Base-by-base conservation (phyloP, 192 early-diverging fungal genomes). In the Spizellomyces punctatus region DNA sequence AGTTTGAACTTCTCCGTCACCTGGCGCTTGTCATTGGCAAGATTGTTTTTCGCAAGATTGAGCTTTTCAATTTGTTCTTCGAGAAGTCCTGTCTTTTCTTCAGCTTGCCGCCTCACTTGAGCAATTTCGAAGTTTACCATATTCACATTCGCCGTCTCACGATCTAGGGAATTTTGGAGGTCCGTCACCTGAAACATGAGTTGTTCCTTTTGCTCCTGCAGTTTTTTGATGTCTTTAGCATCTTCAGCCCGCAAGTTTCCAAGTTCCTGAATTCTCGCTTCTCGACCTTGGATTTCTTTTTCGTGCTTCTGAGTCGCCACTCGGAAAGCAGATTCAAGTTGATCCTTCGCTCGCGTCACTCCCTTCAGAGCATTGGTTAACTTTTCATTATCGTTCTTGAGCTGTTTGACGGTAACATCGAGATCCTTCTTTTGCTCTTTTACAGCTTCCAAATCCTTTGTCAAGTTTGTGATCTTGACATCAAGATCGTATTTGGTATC, bases 101-200 rank as follows among this genome's bases (percentile, higher is more conserved):
- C 85, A 14, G 63, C 58, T n/a, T 66, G 73, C 19, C 80, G 63
- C 59, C 80, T 81, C 17, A 85, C 43, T 61, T 79, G 79, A 6
- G 68, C 67, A n/a, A 87, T 48, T 59, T 87, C 85, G 56, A 83
- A 82, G 22, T 76, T 78, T 5, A 76, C 70, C 58, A 78, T 63
- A 58, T 82, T 82, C 14, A 81, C 81, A 49, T 72, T 83, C 5
- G 83, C 73, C 1, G 77, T 65, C 62, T 87, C 85, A 14, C 79
- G 67, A 68, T 87, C 83, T 16, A 83, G 63, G 14, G 74, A 67
- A 59, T 85, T 87, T 66, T 87, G 80, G 14, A 87, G 58, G 64
- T 87, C 85, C 16, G 82, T 87, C 10, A 85, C 78, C 73, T 87
- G 81, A 73, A 83, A 87, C 76, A 87, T 82, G 17, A 87, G 70